Evolutionary conservation across 805 yeast species (phyloP).

Genomic region (Metschnikowia picachoensis): DNA sequence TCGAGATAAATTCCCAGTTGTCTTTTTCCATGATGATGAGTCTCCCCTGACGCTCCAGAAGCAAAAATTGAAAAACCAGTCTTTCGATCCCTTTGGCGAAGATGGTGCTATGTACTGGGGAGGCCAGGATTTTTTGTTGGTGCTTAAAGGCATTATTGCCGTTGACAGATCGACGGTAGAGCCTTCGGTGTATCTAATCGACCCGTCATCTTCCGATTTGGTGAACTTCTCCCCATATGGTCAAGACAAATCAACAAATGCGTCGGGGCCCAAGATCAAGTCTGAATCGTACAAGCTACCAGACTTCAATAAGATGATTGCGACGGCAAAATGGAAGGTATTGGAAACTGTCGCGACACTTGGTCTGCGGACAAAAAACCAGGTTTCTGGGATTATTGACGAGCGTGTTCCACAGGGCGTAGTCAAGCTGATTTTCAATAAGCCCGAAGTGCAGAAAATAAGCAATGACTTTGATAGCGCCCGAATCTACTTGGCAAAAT

Average conservation of each 20-base stretch:
- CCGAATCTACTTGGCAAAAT: conserved; percentile 84
- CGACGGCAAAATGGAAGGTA: conserved; percentile 79
- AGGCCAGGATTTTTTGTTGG: conserved; percentile 69
- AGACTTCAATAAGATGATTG: conserved; percentile 46
- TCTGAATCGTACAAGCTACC: conserved; percentile 21
- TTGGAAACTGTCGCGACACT: conserved; percentile 81
- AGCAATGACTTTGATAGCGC: conserved; percentile 94
- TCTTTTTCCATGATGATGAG: conserved; percentile 91
- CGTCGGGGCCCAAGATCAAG: background rate
- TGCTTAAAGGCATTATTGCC: conserved; percentile 51
- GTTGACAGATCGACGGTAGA: conserved; percentile 70
- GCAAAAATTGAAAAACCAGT: conserved; percentile 54
- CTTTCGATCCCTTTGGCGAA: conserved; percentile 71
- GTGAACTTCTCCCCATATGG: conserved; percentile 48
- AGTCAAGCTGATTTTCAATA: conserved; percentile 50
- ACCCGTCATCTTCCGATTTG: conserved; percentile 69
- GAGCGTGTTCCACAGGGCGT: conserved; percentile 59
- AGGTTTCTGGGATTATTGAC: conserved; percentile 61
- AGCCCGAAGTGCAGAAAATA: conserved; percentile 76
- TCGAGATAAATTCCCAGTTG: conserved; percentile 69
- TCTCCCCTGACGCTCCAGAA: conserved; percentile 67
- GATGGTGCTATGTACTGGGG: conserved; percentile 76
- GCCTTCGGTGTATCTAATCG: conserved; percentile 66
- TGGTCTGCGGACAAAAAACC: conserved; percentile 47
- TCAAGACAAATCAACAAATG: background rate